These are phyloP conservation scores for Scleromitrula shiraiana DNA, from an alignment of 2,329 filamentous ascomycete genomes.

Conservation along the genomic window DNA sequence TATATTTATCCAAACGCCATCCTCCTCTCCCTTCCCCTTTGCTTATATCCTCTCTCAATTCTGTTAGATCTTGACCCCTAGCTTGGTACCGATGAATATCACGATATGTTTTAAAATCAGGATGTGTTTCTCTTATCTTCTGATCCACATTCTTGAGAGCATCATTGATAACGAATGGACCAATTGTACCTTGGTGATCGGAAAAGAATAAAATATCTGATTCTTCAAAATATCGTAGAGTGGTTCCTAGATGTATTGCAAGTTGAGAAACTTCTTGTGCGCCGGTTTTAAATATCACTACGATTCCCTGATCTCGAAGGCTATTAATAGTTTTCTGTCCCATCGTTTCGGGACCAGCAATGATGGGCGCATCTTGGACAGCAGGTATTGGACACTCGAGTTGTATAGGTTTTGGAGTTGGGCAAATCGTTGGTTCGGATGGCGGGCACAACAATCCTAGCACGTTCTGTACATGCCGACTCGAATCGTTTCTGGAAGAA, in stretches of 20 bases:
- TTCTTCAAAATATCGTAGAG: conserved; percentile 37
- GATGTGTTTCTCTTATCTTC: conserved; percentile 36
- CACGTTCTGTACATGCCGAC: not conserved
- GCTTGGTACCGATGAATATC: conserved; percentile 37
- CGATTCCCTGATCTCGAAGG: conserved; percentile 13
- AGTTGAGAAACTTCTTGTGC: conserved; percentile 45
- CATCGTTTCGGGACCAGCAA: not conserved
- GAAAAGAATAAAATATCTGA: conserved; percentile 48
- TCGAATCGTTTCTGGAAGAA: not conserved
- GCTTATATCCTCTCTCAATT: conserved; percentile 19
- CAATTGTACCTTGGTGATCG: conserved; percentile 44
- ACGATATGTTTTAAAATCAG: conserved; percentile 38
- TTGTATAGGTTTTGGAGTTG: not conserved
- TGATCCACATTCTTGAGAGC: conserved; percentile 38
- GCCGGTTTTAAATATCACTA: conserved; percentile 49
- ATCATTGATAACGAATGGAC: conserved; percentile 38
- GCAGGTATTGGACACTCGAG: not conserved
- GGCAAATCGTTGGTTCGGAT: not conserved
- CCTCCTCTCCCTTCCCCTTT: conserved; percentile 27
- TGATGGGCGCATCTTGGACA: not conserved
- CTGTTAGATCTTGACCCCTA: conserved; percentile 38
- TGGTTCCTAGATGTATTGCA: conserved; percentile 47
- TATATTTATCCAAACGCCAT: conserved; percentile 54
- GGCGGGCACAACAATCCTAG: not conserved
- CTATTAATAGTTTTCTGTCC: conserved; percentile 12